phyloP scores from a whole-genome alignment of 176 grass and related monocot species.

The Themeda triandra region DNA sequence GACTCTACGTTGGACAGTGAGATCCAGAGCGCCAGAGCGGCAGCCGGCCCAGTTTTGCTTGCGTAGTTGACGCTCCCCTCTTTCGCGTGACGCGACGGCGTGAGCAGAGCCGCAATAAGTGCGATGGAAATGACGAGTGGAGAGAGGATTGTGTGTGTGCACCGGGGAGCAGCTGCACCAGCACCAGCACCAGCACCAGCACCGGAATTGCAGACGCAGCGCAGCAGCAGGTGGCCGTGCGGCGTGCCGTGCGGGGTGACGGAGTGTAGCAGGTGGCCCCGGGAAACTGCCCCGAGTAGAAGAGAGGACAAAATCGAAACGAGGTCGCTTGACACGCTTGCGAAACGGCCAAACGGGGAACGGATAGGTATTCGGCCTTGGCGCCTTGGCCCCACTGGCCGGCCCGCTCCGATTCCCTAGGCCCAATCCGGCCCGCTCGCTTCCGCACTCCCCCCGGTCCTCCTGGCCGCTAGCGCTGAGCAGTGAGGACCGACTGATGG shows the following conservation, averaged over 20 bases:
- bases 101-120: constrained; percentile 3
- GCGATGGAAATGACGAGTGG: not conserved
- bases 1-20: too few relatives aligned
- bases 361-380: too few relatives aligned
- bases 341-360: too few relatives aligned
- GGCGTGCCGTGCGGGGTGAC: not conserved
- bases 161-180: too few relatives aligned
- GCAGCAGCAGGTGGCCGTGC: not conserved
- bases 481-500: not conserved
- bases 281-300: too few relatives aligned
- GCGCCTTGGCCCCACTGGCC: too few relatives aligned
- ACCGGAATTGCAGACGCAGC: not conserved
- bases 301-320: too few relatives aligned
- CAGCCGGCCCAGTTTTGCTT: too few relatives aligned
- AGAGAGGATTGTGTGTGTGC: not conserved
- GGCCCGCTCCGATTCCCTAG: not conserved
- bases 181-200: not conserved
- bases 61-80: not conserved
- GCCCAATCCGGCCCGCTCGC: not conserved
- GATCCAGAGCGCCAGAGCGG: too few relatives aligned
- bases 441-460: not conserved
- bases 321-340: too few relatives aligned
- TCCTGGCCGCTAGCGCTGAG: not conserved
- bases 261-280: too few relatives aligned
- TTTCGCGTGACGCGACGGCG: not conserved